Conservation (phyloP, 306 rosid species). For the Benincasa hispida region DNA sequence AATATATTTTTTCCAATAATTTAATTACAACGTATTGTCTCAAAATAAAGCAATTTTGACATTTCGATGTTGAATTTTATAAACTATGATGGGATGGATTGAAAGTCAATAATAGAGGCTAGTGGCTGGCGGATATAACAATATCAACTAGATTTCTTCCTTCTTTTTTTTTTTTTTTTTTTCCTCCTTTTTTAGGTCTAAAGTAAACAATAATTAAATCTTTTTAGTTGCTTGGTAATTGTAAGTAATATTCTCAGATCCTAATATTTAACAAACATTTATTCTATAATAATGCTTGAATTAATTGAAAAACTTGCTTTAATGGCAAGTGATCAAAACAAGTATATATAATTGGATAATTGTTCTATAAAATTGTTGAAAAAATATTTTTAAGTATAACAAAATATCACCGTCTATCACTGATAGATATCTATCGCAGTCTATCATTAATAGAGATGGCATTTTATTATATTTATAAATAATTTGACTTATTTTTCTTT, state of each 20-base stretch:
- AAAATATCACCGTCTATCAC: no score
- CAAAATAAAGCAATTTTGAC: neutral
- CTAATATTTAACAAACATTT: neutral
- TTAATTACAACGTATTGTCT: neutral
- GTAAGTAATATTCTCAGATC: neutral
- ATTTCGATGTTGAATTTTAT: neutral
- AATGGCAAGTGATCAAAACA: neutral
- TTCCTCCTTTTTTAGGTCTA: neutral
- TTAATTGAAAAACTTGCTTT: neutral
- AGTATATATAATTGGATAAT: neutral
- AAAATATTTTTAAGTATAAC: no score
- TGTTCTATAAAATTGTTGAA: no score
- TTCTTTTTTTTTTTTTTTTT: neutral
- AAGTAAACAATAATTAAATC: neutral
- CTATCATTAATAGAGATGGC: no score
- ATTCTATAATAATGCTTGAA: neutral
- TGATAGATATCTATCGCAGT: no score
- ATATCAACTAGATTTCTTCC: neutral
- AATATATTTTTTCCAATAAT: no score
- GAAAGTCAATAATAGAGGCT: conserved; percentile 19
- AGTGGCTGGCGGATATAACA: neutral
- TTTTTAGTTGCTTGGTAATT: neutral
- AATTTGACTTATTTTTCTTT: no score
- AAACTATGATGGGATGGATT: neutral
- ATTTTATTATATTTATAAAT: no score